These are phyloP conservation scores for Crithidia mellificae DNA, from an alignment of 208 protist genomes.

Conservation along the genomic window DNA sequence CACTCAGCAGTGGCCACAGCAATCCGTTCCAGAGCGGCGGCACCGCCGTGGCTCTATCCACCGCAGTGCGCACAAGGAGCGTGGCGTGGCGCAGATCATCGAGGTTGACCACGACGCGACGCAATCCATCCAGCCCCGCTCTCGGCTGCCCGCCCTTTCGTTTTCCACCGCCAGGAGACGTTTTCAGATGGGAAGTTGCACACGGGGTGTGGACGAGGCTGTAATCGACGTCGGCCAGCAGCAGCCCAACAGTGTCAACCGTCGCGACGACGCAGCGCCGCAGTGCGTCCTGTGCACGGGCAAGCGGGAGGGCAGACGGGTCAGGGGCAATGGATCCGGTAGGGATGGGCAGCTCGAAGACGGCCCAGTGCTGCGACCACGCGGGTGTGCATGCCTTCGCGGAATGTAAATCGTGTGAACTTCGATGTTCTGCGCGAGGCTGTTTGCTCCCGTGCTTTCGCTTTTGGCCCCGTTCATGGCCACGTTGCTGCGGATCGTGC, in stretches of 20 bases:
- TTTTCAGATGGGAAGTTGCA: too few species aligned
- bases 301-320: slow-evolving; percentile 4
- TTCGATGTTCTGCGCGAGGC: too few species aligned
- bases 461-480: not conserved
- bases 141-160: not conserved
- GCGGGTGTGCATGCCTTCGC: not conserved
- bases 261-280: slow-evolving; percentile 59
- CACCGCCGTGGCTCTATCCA: slow-evolving; percentile 16
- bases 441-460: too few species aligned
- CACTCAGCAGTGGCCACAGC: slow-evolving; percentile 47
- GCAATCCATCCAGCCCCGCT: not conserved
- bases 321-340: not conserved
- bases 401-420: too few species aligned
- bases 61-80: slow-evolving; percentile 38
- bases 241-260: slow-evolving; percentile 39
- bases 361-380: slow-evolving; percentile 30
- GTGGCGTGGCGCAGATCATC: slow-evolving; percentile 48
- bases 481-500: too few species aligned
- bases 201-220: slow-evolving; percentile 25
- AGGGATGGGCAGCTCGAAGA: slow-evolving; percentile 17
- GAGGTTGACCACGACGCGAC: slow-evolving; percentile 44
- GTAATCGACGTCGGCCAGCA: slow-evolving; percentile 69
- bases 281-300: slow-evolving; percentile 30
- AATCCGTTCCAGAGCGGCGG: slow-evolving; percentile 40
- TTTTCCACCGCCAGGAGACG: too few species aligned